Evolutionary conservation across 306 rosid species (phyloP).

Genomic region (Luffa acutangula): DNA sequence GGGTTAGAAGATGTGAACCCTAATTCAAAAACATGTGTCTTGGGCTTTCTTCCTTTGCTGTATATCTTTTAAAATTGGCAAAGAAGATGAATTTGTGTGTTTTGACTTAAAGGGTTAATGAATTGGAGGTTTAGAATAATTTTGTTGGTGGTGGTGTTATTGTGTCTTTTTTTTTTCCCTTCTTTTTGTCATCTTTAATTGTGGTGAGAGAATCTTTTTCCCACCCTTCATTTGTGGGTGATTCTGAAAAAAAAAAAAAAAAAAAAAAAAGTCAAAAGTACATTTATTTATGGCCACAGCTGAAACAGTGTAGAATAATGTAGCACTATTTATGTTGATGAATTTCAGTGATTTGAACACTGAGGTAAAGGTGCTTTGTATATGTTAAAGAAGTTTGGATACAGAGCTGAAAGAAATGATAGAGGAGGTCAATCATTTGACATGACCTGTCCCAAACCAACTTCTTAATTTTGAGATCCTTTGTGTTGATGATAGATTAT

Average conservation of each 20-base stretch:
- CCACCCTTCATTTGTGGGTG: neutral
- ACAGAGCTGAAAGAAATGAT: no score
- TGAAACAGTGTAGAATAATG: neutral
- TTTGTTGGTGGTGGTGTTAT: neutral
- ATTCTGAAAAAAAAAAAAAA: neutral
- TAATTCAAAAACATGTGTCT: neutral
- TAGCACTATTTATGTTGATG: neutral
- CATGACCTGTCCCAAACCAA: no score
- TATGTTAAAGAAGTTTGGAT: neutral
- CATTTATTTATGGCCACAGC: neutral
- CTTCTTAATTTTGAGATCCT: neutral
- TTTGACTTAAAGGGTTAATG: neutral
- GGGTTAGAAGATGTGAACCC: neutral
- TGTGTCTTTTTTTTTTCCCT: no score
- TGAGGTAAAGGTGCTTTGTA: neutral
- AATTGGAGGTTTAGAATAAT: slow-evolving; percentile 3
- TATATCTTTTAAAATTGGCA: slow-evolving; percentile 1
- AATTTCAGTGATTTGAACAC: neutral
- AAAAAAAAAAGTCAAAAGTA: neutral
- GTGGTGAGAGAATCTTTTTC: neutral
- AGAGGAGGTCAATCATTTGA: no score
- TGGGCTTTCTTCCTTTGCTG: neutral
- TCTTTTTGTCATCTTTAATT: neutral
- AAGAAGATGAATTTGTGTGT: neutral
- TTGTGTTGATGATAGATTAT: neutral